These are phyloP conservation scores for Discostella stelligeroides DNA, from an alignment of 108 stramenopile genomes.

Conservation along the genomic window DNA sequence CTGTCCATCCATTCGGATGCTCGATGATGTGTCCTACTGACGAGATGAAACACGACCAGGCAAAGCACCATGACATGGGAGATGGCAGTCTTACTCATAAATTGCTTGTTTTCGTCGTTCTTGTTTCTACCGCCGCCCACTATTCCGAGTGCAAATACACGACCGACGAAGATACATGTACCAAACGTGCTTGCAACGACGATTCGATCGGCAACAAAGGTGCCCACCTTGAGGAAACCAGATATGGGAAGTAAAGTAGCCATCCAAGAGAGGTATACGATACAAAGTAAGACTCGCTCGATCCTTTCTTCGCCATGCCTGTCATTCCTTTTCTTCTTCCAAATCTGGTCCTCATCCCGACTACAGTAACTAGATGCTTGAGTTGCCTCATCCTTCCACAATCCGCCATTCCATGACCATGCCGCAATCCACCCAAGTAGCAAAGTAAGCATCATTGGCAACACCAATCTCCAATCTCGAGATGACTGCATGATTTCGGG, in stretches of 20 bases:
- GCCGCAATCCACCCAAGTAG: slow-evolving; percentile 23
- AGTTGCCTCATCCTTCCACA: slow-evolving; percentile 4
- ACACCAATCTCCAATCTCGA: slow-evolving; percentile 57
- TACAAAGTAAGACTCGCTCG: slow-evolving; percentile 45
- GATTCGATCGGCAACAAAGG: slow-evolving; percentile 84
- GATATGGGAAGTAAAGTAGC: slow-evolving; percentile 77
- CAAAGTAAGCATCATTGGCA: slow-evolving; percentile 39
- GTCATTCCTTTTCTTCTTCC: neutral
- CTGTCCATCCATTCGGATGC: slow-evolving; percentile 83
- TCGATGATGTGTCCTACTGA: slow-evolving; percentile 52
- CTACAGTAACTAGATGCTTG: neutral
- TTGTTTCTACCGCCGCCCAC: neutral
- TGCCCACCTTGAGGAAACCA: slow-evolving; percentile 84
- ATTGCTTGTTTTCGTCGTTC: neutral
- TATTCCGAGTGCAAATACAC: slow-evolving; percentile 29
- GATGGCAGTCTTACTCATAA: neutral
- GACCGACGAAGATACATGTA: slow-evolving; percentile 55
- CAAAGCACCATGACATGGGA: slow-evolving; percentile 6
- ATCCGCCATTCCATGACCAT: slow-evolving; percentile 34
- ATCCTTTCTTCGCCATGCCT: slow-evolving; percentile 15
- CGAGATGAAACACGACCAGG: slow-evolving; percentile 14
- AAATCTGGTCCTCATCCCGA: neutral
- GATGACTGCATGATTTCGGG: slow-evolving; percentile 44
- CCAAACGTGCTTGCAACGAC: slow-evolving; percentile 76
- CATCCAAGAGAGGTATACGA: slow-evolving; percentile 70